Evolutionary conservation across 305 asterid species (phyloP), one percentile per base, ranked within the genome.

Genomic region (Petunia hybrid): DNA sequence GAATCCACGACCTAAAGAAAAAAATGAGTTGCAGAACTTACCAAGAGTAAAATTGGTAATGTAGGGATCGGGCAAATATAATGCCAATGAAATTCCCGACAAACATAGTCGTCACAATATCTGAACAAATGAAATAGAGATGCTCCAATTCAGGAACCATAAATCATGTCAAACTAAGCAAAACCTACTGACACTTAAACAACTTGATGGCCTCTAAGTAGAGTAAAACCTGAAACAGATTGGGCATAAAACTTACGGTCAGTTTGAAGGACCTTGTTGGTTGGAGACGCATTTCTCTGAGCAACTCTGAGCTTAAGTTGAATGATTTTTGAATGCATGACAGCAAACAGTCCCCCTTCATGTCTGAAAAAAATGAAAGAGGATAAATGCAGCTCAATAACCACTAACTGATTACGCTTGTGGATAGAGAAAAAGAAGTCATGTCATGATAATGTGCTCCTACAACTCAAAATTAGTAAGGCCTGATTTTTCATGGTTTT

Each of bases 11-110:
- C 43, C 61, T 71, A 71, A 48, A 71, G 77, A 35, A 48, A 66
- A 43, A 64, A 45, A 16, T 55, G 51, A 39, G 61, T 40, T 42
- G 79, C 70, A 79, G 69, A 70, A 85, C 91, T 84, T 82, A 93
- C 99, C 99, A 95, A 83, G 99, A 91, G 83, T 92, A 93, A 85
- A 92, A 95, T 87, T 93, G 99, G 88, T 93, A 95, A 79, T 93
- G 99, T 85, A 95, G 91, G 85, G 99, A 95, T 56, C 97, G 91
- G 43, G 99, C 98, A 89, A 92, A 93, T 59, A 94, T 85, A 77
- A 94, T 89, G 84, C 99, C 99, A 13, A 93, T 88, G 86, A 95
- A 95, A 84, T 95, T 95, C 85, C 99, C 99, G 57, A 88, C 95
- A 84, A 95, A 94, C 94, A 95, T 77, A 69, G 95, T 89, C 0